phyloP scores from a whole-genome alignment of 2,329 filamentous ascomycete species.

The Nannizzia gypsea region DNA sequence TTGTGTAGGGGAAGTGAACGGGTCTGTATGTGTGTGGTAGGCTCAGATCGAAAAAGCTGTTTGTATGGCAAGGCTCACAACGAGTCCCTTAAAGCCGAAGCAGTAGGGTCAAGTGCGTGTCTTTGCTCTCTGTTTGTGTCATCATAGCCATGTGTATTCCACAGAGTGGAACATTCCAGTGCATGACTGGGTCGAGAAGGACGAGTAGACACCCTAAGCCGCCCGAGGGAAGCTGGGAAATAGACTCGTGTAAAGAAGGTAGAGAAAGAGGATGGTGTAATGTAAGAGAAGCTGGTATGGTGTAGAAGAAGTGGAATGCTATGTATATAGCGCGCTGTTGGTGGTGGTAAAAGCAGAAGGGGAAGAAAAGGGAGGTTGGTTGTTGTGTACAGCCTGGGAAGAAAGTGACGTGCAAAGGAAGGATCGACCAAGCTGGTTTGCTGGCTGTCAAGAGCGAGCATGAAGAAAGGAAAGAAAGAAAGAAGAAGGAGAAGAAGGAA shows the following conservation, averaged over 20 bases:
- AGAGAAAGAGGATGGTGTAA: neutral
- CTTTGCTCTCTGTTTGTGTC: neutral
- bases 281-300: too few relatives aligned
- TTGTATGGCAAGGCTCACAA: neutral
- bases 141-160: neutral
- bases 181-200: neutral
- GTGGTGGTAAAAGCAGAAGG: neutral
- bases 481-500: constrained; percentile 2
- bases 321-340: neutral
- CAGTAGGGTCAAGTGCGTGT: neutral
- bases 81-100: neutral
- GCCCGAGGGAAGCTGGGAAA: neutral
- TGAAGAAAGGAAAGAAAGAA: neutral
- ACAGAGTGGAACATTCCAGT: neutral
- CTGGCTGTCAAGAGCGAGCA: neutral
- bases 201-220: neutral
- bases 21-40: neutral
- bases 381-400: neutral
- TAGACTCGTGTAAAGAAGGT: neutral
- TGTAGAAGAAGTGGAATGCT: too few relatives aligned
- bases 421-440: neutral
- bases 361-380: neutral
- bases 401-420: neutral
- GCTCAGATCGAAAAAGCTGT: neutral
- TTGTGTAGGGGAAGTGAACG: neutral